phyloP scores from a whole-genome alignment of 2,329 filamentous ascomycete species.

The Eutypa lata region DNA sequence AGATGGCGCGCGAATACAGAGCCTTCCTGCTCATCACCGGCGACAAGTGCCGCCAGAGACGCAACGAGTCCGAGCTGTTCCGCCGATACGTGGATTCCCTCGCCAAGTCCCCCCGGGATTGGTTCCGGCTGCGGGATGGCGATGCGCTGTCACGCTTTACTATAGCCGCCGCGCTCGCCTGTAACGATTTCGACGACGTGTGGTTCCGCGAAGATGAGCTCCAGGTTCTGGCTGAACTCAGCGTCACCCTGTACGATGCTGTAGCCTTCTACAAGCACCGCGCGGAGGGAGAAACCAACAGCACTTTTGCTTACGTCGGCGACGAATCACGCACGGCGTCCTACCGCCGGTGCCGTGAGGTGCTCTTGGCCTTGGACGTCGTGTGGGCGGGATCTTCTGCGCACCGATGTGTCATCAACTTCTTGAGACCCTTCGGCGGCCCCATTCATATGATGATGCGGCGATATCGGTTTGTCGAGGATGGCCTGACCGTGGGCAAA shows the following conservation, averaged over 20 bases:
- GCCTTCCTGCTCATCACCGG: slow-evolving; percentile 17
- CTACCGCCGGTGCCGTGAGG: slow-evolving; percentile 23
- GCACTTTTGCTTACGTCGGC: slow-evolving; percentile 28
- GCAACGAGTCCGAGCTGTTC: slow-evolving; percentile 22
- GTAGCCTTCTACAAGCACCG: slow-evolving; percentile 32
- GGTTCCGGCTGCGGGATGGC: slow-evolving; percentile 32
- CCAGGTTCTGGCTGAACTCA: slow-evolving; percentile 21
- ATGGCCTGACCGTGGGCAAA: slow-evolving; percentile 25
- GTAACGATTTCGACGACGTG: slow-evolving; percentile 26
- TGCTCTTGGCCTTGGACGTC: slow-evolving; percentile 31
- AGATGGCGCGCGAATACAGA: slow-evolving; percentile 18
- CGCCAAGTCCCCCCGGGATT: slow-evolving; percentile 18
- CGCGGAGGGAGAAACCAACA: slow-evolving; percentile 31
- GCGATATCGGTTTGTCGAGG: slow-evolving; percentile 32
- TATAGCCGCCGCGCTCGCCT: slow-evolving; percentile 27
- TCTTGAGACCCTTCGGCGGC: slow-evolving; percentile 28
- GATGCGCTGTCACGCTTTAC: slow-evolving; percentile 31
- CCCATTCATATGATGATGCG: slow-evolving; percentile 33
- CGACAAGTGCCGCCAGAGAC: slow-evolving; percentile 13
- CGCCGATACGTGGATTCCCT: slow-evolving; percentile 26
- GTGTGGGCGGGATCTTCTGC: slow-evolving; percentile 11
- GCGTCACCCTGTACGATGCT: slow-evolving; percentile 27
- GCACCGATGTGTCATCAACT: slow-evolving; percentile 14
- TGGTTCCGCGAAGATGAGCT: slow-evolving; percentile 21
- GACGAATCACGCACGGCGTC: slow-evolving; percentile 17